Evolutionary conservation across 768 basidiomycete genomes (phyloP).

Genomic region (Rhodocollybia butyracea): DNA sequence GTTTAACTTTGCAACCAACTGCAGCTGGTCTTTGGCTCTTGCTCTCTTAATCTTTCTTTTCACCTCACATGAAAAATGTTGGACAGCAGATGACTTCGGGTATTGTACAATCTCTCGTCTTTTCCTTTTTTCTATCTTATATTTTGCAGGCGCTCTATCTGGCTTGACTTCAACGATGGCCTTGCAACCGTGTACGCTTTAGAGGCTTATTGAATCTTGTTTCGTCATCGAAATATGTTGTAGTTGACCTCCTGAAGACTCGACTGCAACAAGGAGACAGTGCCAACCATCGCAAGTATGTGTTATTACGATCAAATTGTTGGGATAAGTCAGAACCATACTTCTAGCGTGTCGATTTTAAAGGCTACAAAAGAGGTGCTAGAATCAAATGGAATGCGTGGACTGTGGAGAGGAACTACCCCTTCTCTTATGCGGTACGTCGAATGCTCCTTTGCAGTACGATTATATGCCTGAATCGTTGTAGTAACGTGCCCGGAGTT

Average conservation of each 20-base stretch:
- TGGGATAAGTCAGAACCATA: background rate
- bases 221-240: background rate
- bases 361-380: slow-evolving; percentile 57
- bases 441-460: background rate
- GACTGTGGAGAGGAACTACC: slow-evolving; percentile 86
- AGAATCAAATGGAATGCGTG: slow-evolving; percentile 56
- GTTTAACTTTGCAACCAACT: background rate
- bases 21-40: background rate
- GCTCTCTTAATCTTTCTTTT: background rate
- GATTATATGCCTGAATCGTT: slow-evolving; percentile 3
- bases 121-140: slow-evolving; percentile 1
- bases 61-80: slow-evolving; percentile 57
- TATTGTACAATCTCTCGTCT: slow-evolving; percentile 17
- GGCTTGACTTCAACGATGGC: slow-evolving; percentile 72
- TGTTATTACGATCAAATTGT: background rate
- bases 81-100: slow-evolving; percentile 65
- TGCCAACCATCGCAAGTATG: slow-evolving; percentile 30
- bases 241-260: slow-evolving; percentile 92
- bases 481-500: slow-evolving; percentile 89
- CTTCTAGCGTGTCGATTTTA: slow-evolving; percentile 39
- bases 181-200: slow-evolving; percentile 69
- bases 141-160: slow-evolving; percentile 62
- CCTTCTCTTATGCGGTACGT: slow-evolving; percentile 72
- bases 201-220: background rate
- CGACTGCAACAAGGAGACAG: slow-evolving; percentile 81